Evolutionary conservation across 176 grass and related monocot genomes (phyloP).

Genomic region (Oryza australiensis): DNA sequence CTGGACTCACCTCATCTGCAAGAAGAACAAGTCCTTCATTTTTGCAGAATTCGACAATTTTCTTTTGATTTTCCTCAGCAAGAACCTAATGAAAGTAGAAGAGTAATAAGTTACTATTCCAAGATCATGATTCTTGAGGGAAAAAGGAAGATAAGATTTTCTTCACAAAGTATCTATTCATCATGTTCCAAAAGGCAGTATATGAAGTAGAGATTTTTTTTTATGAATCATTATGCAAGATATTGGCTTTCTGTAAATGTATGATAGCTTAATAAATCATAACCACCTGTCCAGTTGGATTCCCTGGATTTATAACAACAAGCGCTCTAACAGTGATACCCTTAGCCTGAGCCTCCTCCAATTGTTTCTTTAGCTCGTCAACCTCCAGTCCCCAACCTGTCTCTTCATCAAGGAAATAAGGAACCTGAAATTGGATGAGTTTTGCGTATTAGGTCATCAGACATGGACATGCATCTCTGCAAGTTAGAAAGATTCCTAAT

Average conservation of each 20-base stretch:
- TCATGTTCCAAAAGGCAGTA: background rate
- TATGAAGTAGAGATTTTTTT: background rate
- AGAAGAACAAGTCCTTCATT: constrained; percentile 95
- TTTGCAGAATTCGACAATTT: constrained; percentile 95
- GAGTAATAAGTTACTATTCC: background rate
- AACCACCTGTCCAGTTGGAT: constrained; percentile 88
- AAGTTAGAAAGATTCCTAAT: background rate
- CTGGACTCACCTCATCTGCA: constrained; percentile 66
- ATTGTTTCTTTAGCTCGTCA: constrained; percentile 79
- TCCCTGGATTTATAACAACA: constrained; percentile 96
- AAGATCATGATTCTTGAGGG: background rate
- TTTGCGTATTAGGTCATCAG: constrained; percentile 25
- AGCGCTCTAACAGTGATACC: constrained; percentile 83
- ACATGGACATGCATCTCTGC: background rate
- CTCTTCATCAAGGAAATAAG: background rate
- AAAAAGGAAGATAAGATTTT: background rate
- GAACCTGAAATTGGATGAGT: constrained; percentile 63
- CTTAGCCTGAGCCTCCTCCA: constrained; percentile 82
- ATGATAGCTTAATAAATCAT: constrained; percentile 21
- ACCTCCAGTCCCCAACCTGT: constrained; percentile 80
- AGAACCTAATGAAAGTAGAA: constrained; percentile 64
- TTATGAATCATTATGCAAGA: background rate
- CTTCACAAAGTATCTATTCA: background rate
- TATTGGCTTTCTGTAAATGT: constrained; percentile 18
- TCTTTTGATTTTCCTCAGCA: constrained; percentile 80